A percentile compares a stretch with the other conserved stretches of the same genome.
Conservation (phyloP, 495 filamentous ascomycete species). For the Neurospora sp. region DNA sequence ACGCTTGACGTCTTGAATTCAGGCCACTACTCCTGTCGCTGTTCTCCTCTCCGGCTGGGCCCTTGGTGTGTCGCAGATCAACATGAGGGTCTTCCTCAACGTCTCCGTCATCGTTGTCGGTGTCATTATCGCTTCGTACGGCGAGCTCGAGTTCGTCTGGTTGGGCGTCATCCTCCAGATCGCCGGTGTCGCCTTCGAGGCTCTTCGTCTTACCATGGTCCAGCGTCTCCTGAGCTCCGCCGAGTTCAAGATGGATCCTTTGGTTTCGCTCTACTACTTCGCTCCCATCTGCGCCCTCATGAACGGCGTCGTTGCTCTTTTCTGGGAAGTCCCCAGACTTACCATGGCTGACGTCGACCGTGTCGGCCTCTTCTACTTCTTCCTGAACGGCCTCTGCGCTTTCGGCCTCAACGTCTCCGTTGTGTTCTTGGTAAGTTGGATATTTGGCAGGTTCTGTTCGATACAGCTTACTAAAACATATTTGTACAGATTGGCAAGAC, state of each 20-base stretch:
- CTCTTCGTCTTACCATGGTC: constrained; percentile 84
- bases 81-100: constrained; percentile 71
- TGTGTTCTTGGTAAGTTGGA: constrained; percentile 72
- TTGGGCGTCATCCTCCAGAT: constrained; percentile 81
- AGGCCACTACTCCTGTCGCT: constrained; percentile 86
- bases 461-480: constrained; percentile 22
- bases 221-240: constrained; percentile 77
- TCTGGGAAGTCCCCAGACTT: constrained; percentile 66
- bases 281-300: constrained; percentile 85
- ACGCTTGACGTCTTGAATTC: constrained; percentile 6
- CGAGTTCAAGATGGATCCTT: constrained; percentile 96
- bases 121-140: constrained; percentile 81
- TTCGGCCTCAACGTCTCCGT: constrained; percentile 89
- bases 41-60: constrained; percentile 78
- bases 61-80: constrained; percentile 65
- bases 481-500: constrained; percentile 81
- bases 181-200: constrained; percentile 78
- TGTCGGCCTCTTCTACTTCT: constrained; percentile 63
- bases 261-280: constrained; percentile 95
- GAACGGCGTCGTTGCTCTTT: constrained; percentile 69
- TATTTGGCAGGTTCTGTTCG: neutral
- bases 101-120: constrained; percentile 83
- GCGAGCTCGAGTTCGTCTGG: constrained; percentile 85
- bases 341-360: constrained; percentile 60
- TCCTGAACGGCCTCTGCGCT: constrained; percentile 72